Conservation (phyloP, 148 eudicot species). For the Amaranthus palmeri region DNA sequence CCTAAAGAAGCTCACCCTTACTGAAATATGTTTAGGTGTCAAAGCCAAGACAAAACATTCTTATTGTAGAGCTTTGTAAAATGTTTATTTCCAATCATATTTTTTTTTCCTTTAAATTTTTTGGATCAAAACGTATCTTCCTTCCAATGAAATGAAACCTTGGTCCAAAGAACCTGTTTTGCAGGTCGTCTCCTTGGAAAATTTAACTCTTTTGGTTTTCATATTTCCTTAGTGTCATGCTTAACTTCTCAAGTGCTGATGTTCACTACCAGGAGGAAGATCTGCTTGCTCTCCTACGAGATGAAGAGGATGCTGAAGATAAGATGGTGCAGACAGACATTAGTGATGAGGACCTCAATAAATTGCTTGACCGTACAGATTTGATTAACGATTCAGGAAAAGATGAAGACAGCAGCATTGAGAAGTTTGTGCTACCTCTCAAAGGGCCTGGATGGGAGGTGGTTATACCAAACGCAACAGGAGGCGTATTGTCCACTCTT, state of each 20-base stretch:
- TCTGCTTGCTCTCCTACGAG: conserved; percentile 65
- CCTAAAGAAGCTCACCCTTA: no score
- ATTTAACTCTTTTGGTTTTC: no score
- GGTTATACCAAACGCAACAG: conserved; percentile 62
- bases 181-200: neutral
- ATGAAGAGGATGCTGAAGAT: conserved; percentile 73
- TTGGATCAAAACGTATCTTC: neutral
- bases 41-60: neutral
- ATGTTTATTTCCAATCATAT: neutral
- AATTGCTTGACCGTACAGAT: conserved; percentile 73
- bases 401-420: conserved; percentile 24
- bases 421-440: conserved; percentile 43
- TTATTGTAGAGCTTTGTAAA: neutral
- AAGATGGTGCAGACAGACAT: conserved; percentile 79
- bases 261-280: conserved; percentile 70
- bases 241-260: neutral
- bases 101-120: no score
- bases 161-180: neutral
- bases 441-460: conserved; percentile 99
- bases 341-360: conserved; percentile 77
- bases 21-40: neutral
- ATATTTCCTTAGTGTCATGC: neutral
- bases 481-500: conserved; percentile 83
- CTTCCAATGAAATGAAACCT: neutral
- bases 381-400: conserved; percentile 29